These are phyloP conservation scores for Pseudogymnoascus sp. DNA, from an alignment of 2,329 filamentous ascomycete species.

Conservation along the genomic window DNA sequence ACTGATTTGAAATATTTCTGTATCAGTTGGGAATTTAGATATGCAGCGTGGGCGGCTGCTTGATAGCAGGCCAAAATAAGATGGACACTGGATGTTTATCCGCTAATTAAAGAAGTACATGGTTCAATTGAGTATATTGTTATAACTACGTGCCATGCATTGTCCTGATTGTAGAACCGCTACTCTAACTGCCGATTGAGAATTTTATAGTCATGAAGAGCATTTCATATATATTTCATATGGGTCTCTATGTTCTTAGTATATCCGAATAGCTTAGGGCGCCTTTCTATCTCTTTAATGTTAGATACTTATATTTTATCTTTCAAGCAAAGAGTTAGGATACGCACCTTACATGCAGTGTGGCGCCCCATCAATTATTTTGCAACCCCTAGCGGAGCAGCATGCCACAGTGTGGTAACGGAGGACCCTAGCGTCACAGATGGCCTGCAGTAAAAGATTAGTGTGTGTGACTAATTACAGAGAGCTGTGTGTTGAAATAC, in stretches of 20 bases:
- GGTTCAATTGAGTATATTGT: not conserved
- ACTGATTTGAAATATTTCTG: not conserved
- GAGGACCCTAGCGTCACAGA: not conserved
- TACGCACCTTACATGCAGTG: not conserved
- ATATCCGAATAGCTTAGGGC: not conserved
- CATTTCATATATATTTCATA: no score
- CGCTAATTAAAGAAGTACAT: not conserved
- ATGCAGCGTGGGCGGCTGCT: not conserved
- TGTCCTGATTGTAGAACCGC: not conserved
- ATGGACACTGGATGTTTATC: not conserved
- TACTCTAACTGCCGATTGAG: not conserved
- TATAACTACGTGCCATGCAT: not conserved
- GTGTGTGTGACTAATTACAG: not conserved
- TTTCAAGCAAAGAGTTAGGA: not conserved
- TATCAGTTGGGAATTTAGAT: not conserved
- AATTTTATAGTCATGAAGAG: not conserved
- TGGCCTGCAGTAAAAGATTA: not conserved
- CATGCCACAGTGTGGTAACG: not conserved
- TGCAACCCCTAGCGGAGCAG: not conserved
- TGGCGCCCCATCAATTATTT: not conserved
- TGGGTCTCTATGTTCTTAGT: no score
- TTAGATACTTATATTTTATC: not conserved
- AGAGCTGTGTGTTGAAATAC: not conserved
- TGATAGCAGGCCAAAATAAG: not conserved
- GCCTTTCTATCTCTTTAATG: not conserved